A percentile compares a stretch with the other conserved stretches of the same genome.
These are phyloP conservation scores for Mrakia frigida DNA, from an alignment of 768 basidiomycete genomes.

Conservation along the genomic window DNA sequence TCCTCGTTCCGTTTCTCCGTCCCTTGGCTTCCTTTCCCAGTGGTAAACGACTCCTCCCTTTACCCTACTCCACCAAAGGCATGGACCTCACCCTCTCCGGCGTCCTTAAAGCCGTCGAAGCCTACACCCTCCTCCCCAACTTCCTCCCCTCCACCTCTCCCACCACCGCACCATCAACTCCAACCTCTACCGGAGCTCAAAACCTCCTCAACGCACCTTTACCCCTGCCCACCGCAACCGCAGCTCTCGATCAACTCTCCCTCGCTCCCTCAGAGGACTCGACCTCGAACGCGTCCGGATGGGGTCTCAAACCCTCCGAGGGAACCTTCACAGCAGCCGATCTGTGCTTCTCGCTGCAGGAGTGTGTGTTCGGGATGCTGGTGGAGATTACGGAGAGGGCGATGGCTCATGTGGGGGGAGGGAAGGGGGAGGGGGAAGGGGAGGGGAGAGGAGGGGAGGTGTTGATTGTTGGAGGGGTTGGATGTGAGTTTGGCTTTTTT, in stretches of 20 bases:
- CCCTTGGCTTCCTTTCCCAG: constrained; percentile 48
- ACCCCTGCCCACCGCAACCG: too few relatives aligned
- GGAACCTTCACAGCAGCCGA: constrained; percentile 91
- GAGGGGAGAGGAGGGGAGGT: constrained; percentile 67
- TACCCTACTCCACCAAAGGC: constrained; percentile 95
- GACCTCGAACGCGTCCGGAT: background rate
- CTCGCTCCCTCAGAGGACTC: background rate
- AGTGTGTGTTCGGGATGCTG: constrained; percentile 95
- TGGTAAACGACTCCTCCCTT: constrained; percentile 70
- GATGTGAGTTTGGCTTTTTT: constrained; percentile 61
- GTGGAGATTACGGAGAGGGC: constrained; percentile 98
- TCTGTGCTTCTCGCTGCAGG: constrained; percentile 92
- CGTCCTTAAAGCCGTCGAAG: constrained; percentile 78
- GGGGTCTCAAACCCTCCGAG: constrained; percentile 37
- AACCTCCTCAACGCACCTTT: background rate
- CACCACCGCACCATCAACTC: background rate
- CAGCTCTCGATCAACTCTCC: background rate
- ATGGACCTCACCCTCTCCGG: constrained; percentile 99
- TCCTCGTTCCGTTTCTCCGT: background rate
- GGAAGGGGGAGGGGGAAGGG: constrained; percentile 45
- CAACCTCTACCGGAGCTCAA: background rate
- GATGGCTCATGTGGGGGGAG: constrained; percentile 86
- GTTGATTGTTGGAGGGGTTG: constrained; percentile 96
- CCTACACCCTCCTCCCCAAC: constrained; percentile 55
- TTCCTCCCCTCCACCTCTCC: constrained; percentile 8